Evolutionary conservation across 441 rosid genomes (phyloP), one percentile per base, ranked within the genome.

Genomic region (Erodium texanum): DNA sequence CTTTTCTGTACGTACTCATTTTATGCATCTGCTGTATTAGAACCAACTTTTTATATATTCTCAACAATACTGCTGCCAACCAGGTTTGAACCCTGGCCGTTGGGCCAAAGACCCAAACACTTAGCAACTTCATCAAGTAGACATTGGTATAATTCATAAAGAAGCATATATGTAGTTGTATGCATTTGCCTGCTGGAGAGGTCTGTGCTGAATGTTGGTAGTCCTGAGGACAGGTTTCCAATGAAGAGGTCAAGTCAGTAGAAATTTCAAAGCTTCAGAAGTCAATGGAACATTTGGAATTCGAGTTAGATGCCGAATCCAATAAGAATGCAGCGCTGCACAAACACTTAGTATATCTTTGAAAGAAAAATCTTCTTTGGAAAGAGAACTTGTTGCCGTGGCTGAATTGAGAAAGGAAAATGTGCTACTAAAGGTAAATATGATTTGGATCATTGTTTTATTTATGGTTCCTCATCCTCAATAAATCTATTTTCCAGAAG

Each of bases 231-330:
- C 92, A 94, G 99, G 82, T 79, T 73, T 87, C 97, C 62, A 81
- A 81, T 79, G 99, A 94, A 64, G 97, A 92, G 73, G 86, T 87
- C 14, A 93, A 85, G 83, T 78, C 83, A 29, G 75, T 69, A 65
- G 96, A 94, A 82, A 80, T 88, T 69, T 87, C 90, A 24, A 89
- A 88, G 80, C 93, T 88, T 76, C 90, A 83, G 68, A 86, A 84
- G 72, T 68, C 79, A 41, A 50, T 92, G 83, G 93, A 89, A 73
- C 87, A 94, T 70, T 71, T 88, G 84, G 83, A 72, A 74, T 97
- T 94, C 70, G 94, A 92, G 81, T 80, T 88, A 72, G 99, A 94
- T 84, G 98, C 96, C 63, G 93, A 89, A 81, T 89, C 89, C 78
- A 88, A 88, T 85, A 94, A 89, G 82, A 88, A 94, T 74, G 90